Evolutionary conservation across 2,329 filamentous ascomycete species (phyloP).

Genomic region (Spiromastix sp.): DNA sequence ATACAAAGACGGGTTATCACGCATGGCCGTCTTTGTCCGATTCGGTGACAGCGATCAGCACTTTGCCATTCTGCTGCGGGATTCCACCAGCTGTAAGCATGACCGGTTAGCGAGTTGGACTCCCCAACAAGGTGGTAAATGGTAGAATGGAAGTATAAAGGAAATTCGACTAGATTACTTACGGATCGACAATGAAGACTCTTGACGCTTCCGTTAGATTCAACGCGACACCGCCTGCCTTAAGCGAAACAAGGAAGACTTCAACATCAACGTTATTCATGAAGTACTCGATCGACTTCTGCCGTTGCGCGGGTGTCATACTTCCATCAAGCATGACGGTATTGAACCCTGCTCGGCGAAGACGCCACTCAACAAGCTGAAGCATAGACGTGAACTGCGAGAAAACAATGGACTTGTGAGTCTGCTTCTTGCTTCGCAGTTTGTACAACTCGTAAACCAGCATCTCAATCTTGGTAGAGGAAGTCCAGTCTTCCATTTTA

Average conservation of each 20-base stretch:
- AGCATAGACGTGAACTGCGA: slow-evolving; percentile 97
- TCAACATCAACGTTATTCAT: slow-evolving; percentile 93
- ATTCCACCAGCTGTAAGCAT: slow-evolving; percentile 93
- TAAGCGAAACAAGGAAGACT: slow-evolving; percentile 90
- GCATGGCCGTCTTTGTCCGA: slow-evolving; percentile 87
- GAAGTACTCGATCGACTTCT: slow-evolving; percentile 90
- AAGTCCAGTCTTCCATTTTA: slow-evolving; percentile 98
- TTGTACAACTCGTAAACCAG: slow-evolving; percentile 90
- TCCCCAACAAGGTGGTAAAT: not conserved
- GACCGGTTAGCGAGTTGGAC: too few relatives aligned
- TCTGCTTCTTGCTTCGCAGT: slow-evolving; percentile 82
- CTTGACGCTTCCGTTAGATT: slow-evolving; percentile 91
- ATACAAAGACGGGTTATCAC: slow-evolving; percentile 91
- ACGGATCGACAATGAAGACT: slow-evolving; percentile 94
- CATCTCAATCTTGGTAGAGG: slow-evolving; percentile 94
- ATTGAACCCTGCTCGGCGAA: slow-evolving; percentile 91
- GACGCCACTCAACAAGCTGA: slow-evolving; percentile 91
- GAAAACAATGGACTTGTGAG: slow-evolving; percentile 94
- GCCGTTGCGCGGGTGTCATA: slow-evolving; percentile 89
- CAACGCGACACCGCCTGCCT: slow-evolving; percentile 88
- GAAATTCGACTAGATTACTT: too few relatives aligned
- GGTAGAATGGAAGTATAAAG: not conserved
- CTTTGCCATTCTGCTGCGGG: slow-evolving; percentile 99
- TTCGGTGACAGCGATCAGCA: slow-evolving; percentile 86
- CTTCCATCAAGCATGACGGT: slow-evolving; percentile 97